phyloP scores from a whole-genome alignment of 129 eudicot genomes.

The Cynara cardunculus region DNA sequence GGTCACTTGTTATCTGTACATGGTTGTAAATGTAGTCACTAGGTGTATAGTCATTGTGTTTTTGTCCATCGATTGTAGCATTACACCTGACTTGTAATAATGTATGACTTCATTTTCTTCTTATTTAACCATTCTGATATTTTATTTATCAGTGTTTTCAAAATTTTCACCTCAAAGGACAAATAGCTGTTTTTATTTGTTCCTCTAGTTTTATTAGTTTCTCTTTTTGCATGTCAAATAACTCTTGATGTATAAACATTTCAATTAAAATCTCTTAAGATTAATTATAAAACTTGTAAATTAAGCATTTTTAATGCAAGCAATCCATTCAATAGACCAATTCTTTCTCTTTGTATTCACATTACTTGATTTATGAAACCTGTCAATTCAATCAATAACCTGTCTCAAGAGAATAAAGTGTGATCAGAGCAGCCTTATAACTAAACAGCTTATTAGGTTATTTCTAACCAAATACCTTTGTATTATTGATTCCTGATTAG shows the following conservation, averaged over 20 bases:
- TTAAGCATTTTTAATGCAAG: not conserved
- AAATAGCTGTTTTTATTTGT: not conserved
- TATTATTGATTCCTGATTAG: not conserved
- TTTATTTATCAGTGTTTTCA: not conserved
- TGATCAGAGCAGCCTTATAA: not conserved
- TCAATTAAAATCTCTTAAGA: not conserved
- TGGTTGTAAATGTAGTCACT: not conserved
- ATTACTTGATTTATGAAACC: not conserved
- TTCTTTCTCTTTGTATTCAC: not conserved
- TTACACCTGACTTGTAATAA: not conserved
- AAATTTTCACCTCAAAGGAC: not conserved
- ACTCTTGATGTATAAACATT: not conserved
- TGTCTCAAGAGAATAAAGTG: not conserved
- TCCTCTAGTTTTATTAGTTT: not conserved
- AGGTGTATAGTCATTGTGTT: not conserved
- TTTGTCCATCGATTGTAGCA: not conserved
- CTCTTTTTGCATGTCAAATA: not conserved
- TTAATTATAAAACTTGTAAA: not conserved
- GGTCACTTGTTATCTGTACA: not conserved
- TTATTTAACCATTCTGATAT: not conserved
- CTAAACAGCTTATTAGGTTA: not conserved
- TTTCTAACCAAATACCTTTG: not conserved
- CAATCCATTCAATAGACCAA: not conserved
- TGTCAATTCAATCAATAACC: not conserved
- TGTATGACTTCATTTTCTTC: not conserved